Conservation (phyloP, 176 grass and related monocot species). For the Tuctoria greenei region DNA sequence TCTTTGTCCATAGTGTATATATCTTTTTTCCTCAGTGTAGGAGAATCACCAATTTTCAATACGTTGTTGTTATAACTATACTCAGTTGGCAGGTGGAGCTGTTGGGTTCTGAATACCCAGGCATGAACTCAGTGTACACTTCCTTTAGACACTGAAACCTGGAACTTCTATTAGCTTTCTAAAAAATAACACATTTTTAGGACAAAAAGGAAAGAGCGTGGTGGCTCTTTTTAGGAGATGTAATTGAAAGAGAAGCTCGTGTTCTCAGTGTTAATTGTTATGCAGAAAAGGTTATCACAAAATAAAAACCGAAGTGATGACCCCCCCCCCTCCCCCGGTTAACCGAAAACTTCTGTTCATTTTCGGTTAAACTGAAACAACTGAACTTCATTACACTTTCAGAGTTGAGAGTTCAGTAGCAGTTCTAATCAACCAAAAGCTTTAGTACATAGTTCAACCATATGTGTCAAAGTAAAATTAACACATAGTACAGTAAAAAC, state of each 20-base stretch:
- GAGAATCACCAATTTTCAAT: neutral
- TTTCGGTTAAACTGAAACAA: no score
- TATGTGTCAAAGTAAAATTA: no score
- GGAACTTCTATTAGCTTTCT: neutral
- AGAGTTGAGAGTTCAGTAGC: no score
- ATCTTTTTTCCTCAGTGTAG: neutral
- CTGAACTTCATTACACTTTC: no score
- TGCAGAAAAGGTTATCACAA: no score
- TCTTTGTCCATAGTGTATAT: neutral
- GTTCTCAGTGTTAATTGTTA: conserved; percentile 9
- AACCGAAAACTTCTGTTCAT: no score
- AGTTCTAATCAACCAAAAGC: no score
- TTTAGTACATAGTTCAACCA: no score
- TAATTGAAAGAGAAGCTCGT: conserved; percentile 3
- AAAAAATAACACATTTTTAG: neutral
- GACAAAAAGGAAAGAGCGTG: neutral
- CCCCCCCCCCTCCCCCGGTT: no score
- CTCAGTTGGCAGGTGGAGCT: neutral
- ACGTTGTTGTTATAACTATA: conserved; percentile 20
- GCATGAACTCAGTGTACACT: neutral
- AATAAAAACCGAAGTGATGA: no score
- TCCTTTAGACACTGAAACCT: neutral
- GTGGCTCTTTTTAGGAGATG: neutral
- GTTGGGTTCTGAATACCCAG: neutral
- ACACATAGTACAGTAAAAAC: no score